Conservation (phyloP, 352 stramenopile genomes). For the Aphanomyces euteiches region DNA sequence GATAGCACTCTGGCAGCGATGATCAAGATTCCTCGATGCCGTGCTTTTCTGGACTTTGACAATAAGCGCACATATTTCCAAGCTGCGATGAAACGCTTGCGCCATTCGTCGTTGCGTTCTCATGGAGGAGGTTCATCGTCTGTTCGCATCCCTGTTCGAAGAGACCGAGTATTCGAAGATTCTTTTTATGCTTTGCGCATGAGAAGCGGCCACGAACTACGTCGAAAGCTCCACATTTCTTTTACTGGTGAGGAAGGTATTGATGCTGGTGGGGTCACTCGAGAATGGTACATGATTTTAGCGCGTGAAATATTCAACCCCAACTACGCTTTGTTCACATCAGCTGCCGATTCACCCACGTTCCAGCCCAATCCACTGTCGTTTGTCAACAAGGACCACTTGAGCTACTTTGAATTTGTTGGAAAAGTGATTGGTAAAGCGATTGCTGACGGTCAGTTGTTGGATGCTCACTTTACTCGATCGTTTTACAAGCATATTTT, state of each 20-base stretch:
- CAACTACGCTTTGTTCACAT: constrained; percentile 99
- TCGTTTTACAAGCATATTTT: constrained; percentile 99
- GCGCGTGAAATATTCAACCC: constrained; percentile 99
- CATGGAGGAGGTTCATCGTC: constrained; percentile 87
- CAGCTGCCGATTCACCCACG: constrained; percentile 96
- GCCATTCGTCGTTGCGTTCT: constrained; percentile 72
- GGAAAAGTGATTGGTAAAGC: constrained; percentile 99
- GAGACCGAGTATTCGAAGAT: constrained; percentile 98
- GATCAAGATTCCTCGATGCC: constrained; percentile 94
- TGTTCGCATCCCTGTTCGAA: constrained; percentile 85
- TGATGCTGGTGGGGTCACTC: constrained; percentile 96
- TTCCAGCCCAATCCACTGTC: constrained; percentile 99
- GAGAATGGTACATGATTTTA: constrained; percentile 99
- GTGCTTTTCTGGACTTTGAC: constrained; percentile 97
- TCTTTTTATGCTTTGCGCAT: constrained; percentile 97
- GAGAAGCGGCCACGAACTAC: constrained; percentile 95
- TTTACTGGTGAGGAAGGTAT: constrained; percentile 98
- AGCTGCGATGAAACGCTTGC: constrained; percentile 89
- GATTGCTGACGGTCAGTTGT: constrained; percentile 96
- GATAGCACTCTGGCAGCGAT: constrained; percentile 94
- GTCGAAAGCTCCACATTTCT: constrained; percentile 96
- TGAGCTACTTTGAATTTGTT: constrained; percentile 98
- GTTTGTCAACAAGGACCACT: constrained; percentile 98
- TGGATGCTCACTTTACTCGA: constrained; percentile 98
- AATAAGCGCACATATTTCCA: constrained; percentile 99